Evolutionary conservation across 192 early-diverging fungal species (phyloP), one percentile per base, ranked within the genome.

Genomic region (Rhizoclosmatium sp.): DNA sequence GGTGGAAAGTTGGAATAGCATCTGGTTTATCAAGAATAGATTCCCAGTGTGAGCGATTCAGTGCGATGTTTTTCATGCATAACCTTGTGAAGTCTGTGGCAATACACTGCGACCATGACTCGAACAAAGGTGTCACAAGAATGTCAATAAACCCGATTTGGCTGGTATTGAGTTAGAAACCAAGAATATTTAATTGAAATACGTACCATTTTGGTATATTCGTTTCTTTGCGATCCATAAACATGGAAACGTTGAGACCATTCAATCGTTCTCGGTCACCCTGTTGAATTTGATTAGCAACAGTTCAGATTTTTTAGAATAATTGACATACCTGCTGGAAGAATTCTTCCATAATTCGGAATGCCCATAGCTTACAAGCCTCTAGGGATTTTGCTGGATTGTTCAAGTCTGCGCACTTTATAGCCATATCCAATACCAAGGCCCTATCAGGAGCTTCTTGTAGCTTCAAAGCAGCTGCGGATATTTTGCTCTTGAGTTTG

Each of bases 61-160:
- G 48, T 0, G 78, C 65, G 19, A 89, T 84, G 59, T 88, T 89
- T 21, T 83, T 68, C 81, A 86, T 80, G 72, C 86, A 88, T 42
- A 54, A 61, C 46, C 71, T 56, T 19, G 82, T 85, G 66, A 84
- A 85, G 9, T 82, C 81, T 2, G 82, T 88, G 71, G 82, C 76
- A 46, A 84, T 81, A 80, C 80, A 87, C 42, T 78, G 71, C 3
- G 78, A 69, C 89, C 89, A 90, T 21, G 85, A 71, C 12, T 86
- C 86, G 67, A 86, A 90, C 14, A 90, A 74, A 5, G 89, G 89
- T 21, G 78, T 69, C 0, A 90, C 89, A 4, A 90, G 71, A 47
- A 90, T 69, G 77, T 90, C 89, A 72, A 90, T 88, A 71, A 90
- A 90, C 19, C 89, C 89, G 23, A 90, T 81, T 83, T 90, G 89